A percentile compares a stretch with the other conserved stretches of the same genome.
Evolutionary conservation across 768 basidiomycete genomes (phyloP).

Genomic region (Agrocybe pediades): DNA sequence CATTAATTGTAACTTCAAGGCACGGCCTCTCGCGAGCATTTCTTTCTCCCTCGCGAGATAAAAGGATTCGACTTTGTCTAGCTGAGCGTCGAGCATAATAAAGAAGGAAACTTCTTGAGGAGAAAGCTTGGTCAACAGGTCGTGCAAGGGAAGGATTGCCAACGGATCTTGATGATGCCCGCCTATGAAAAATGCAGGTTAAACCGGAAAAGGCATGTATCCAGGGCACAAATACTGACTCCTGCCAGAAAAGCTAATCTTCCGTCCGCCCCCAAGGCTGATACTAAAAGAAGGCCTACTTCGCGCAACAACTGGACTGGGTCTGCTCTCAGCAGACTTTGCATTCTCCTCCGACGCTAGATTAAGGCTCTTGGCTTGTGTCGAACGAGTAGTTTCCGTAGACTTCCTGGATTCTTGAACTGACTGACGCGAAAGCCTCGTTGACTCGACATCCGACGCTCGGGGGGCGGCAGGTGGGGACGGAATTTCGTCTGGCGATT

Average conservation of each 20-base stretch:
- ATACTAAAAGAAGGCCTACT: not conserved
- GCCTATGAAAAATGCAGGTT: not conserved
- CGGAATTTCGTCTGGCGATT: slow-evolving; percentile 14
- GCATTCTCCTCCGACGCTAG: not conserved
- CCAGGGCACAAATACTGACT: not conserved
- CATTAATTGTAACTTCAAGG: slow-evolving; percentile 67
- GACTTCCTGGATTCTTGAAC: not conserved
- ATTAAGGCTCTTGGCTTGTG: not conserved
- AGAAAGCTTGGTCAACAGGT: slow-evolving; percentile 57
- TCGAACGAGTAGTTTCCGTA: not conserved
- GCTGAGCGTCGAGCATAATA: slow-evolving; percentile 69
- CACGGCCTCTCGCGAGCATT: slow-evolving; percentile 47
- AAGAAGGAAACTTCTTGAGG: slow-evolving; percentile 74
- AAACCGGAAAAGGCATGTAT: not conserved
- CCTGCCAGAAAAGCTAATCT: slow-evolving; percentile 5
- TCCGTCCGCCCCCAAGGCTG: not conserved
- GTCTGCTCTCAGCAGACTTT: not conserved
- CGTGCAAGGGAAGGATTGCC: slow-evolving; percentile 38
- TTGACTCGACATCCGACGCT: slow-evolving; percentile 14
- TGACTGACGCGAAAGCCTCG: slow-evolving; percentile 1
- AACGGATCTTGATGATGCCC: slow-evolving; percentile 18
- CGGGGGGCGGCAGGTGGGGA: slow-evolving; percentile 15
- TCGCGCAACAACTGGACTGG: not conserved
- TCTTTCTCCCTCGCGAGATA: slow-evolving; percentile 71
- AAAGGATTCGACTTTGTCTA: slow-evolving; percentile 86